These are phyloP conservation scores for Fusarium compactum DNA, from an alignment of 2,329 filamentous ascomycete species.

Conservation along the genomic window DNA sequence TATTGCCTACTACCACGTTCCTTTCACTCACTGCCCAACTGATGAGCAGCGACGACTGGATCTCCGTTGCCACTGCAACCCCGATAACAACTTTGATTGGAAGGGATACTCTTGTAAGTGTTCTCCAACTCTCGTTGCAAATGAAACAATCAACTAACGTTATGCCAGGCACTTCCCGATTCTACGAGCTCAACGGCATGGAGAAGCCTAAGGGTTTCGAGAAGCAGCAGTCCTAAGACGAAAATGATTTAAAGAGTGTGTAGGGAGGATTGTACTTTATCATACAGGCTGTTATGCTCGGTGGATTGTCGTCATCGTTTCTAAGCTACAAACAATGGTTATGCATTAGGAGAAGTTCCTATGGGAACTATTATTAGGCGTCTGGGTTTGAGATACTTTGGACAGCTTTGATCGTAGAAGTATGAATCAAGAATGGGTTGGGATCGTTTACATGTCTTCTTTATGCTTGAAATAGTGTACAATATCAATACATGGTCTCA, in stretches of 20 bases:
- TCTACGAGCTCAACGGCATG: conserved; percentile 84
- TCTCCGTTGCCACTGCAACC: conserved; percentile 93
- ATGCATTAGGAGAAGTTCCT: conserved; percentile 40
- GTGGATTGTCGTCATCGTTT: conserved; percentile 37
- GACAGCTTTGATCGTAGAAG: conserved; percentile 47
- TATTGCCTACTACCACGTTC: conserved; percentile 97
- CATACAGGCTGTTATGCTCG: conserved; percentile 43
- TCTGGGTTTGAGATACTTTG: conserved; percentile 47
- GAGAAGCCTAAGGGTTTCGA: conserved; percentile 89
- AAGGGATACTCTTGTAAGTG: conserved; percentile 94
- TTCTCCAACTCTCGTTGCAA: not conserved
- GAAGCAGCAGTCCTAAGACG: conserved; percentile 65
- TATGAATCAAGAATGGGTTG: conserved; percentile 44
- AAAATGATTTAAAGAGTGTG: conserved; percentile 1
- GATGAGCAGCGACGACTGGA: conserved; percentile 86
- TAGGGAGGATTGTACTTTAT: conserved; percentile 38
- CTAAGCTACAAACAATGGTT: conserved; percentile 38
- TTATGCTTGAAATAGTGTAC: conserved; percentile 43
- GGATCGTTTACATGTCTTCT: conserved; percentile 35
- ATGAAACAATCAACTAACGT: conserved; percentile 18
- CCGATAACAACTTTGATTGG: conserved; percentile 99
- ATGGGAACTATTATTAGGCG: conserved; percentile 44
- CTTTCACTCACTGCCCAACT: conserved; percentile 97
- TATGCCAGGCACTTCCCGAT: conserved; percentile 74
- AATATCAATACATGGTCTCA: conserved; percentile 45